These are phyloP conservation scores for Auricularia auricula-judae DNA, from an alignment of 768 basidiomycete species.

Conservation along the genomic window DNA sequence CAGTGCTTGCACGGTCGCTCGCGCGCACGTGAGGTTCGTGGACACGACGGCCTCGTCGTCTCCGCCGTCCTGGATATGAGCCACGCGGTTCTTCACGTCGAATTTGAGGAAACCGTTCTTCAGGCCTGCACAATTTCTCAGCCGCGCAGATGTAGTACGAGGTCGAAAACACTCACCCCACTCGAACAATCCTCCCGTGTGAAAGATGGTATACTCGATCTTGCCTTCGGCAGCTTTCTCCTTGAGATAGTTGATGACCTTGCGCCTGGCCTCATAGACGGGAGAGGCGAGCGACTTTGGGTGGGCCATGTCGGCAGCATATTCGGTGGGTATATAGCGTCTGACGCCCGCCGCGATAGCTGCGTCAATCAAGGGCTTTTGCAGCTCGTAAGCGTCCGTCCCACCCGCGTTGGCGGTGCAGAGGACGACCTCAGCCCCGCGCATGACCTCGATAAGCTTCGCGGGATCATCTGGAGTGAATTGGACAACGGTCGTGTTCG, in stretches of 20 bases:
- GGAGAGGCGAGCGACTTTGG: background rate
- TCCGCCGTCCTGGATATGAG: background rate
- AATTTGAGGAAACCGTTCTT: background rate
- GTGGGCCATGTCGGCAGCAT: background rate
- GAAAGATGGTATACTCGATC: slow-evolving; percentile 1
- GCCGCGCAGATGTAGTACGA: background rate
- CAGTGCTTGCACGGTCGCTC: background rate
- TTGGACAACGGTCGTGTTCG: background rate
- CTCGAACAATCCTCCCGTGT: background rate
- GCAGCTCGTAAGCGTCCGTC: background rate
- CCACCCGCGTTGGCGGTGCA: background rate
- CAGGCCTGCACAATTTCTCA: background rate
- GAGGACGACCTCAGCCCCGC: background rate
- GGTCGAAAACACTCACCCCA: background rate
- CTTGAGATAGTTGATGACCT: background rate
- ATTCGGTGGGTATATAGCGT: slow-evolving; percentile 1
- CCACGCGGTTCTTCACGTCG: slow-evolving; percentile 1
- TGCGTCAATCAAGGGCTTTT: slow-evolving; percentile 2
- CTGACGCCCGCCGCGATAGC: slow-evolving; percentile 5
- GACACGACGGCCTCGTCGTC: background rate
- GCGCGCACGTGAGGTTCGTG: background rate
- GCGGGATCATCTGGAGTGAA: background rate
- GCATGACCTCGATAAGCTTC: background rate
- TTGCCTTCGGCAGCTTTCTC: background rate
- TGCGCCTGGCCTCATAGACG: background rate